Evolutionary conservation across 2,329 filamentous ascomycete species (phyloP), one percentile per base, ranked within the genome.

Genomic region (Talaromyces pinophilus): DNA sequence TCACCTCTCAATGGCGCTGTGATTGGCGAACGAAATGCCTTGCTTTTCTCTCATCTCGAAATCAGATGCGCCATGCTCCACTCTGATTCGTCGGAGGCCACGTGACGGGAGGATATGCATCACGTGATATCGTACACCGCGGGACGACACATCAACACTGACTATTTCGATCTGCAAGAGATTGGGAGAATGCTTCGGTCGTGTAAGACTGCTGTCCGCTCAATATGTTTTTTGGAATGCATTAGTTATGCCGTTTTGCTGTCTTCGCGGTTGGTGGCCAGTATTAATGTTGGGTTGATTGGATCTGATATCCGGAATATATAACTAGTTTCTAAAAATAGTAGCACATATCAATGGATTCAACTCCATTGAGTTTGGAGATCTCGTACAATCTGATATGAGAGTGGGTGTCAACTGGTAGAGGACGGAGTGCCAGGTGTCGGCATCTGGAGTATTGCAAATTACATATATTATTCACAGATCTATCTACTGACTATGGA

Each of bases 261-360:
- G 48, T 30, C 48, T 22, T 17, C n/a, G 42, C 7, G n/a, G 42
- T 19, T 46, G 42, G 22, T 8, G 22, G 48, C 7, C 15, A n/a
- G 17, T 42, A 42, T n/a, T 17, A 25, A 25, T 25, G 2, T 25
- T 25, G 3, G 19, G 4, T 50, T 50, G 46, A 25, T 17, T 50
- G 46, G 15, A 30, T 28, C 15, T 8, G 6, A 30, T 52, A 4
- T 11, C 1, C 13, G 15, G 48, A 30, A 33, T 30, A 55, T 33
- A 55, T n/a, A 15, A 10, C 19, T 38, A 22, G n/a, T 57, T 57
- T 57, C 54, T 57, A 38, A 57, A 57, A 57, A 57, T 40, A 57
- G 30, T 38, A 40, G n/a, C 52, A 52, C 10, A 17, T 30, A 50
- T 15, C 13, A 48, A 25, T 11, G 42, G 42, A 19, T 4, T 22